Conservation (phyloP, 352 stramenopile genomes). For the Thalassiosira hispida region DNA sequence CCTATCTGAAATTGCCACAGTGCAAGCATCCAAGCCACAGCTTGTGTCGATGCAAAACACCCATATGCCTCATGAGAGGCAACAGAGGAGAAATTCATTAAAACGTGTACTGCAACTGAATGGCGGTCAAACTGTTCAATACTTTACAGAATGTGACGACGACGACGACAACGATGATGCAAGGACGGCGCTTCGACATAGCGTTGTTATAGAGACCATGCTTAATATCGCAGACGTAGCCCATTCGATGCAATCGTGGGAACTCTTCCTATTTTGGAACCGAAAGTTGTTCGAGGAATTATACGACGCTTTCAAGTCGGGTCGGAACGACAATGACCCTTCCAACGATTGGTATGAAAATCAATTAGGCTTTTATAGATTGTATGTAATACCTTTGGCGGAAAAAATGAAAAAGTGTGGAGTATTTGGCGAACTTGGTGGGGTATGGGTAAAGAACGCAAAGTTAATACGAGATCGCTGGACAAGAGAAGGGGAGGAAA, state of each 20-base stretch:
- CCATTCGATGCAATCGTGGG: constrained; percentile 78
- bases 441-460: constrained; percentile 50
- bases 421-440: constrained; percentile 62
- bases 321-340: constrained; percentile 60
- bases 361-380: constrained; percentile 81
- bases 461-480: constrained; percentile 70
- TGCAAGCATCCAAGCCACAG: constrained; percentile 40
- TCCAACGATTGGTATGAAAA: constrained; percentile 75
- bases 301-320: constrained; percentile 54
- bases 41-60: constrained; percentile 37
- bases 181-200: constrained; percentile 56
- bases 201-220: constrained; percentile 79
- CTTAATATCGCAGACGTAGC: constrained; percentile 74
- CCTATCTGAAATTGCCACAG: constrained; percentile 41
- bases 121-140: constrained; percentile 42
- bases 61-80: neutral
- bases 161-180: constrained; percentile 14
- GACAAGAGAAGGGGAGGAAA: constrained; percentile 62
- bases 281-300: constrained; percentile 77
- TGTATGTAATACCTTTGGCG: constrained; percentile 75
- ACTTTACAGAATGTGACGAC: constrained; percentile 16
- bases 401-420: constrained; percentile 71
- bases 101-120: constrained; percentile 33
- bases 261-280: constrained; percentile 77
- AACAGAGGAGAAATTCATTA: neutral